A percentile compares a stretch with the other conserved stretches of the same genome.
Conservation (phyloP, 2,329 filamentous ascomycete genomes). For the Colletotrichum liaoningense region DNA sequence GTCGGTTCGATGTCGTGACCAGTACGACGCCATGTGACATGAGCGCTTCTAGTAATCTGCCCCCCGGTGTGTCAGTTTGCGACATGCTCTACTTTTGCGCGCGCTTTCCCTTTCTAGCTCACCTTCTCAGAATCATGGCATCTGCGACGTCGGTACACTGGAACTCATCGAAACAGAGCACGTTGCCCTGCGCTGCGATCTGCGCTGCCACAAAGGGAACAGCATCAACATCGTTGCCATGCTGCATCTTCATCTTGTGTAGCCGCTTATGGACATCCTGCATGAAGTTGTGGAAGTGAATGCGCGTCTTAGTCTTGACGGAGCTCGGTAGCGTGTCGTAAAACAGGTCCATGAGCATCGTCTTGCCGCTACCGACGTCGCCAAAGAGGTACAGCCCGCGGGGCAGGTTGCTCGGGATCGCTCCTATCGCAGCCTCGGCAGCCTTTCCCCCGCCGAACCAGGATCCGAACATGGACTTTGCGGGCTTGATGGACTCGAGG, state of each 20-base stretch:
- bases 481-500: constrained; percentile 73
- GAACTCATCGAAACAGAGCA: constrained; percentile 98
- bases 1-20: constrained; percentile 96
- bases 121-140: constrained; percentile 94
- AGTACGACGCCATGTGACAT: constrained; percentile 98
- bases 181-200: constrained; percentile 85
- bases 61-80: background rate
- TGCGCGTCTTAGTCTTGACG: constrained; percentile 86
- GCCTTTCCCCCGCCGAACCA: constrained; percentile 66
- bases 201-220: constrained; percentile 95
- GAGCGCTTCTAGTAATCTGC: constrained; percentile 82
- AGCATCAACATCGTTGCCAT: constrained; percentile 90
- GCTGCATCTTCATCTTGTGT: constrained; percentile 88
- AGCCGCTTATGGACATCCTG: constrained; percentile 93
- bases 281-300: constrained; percentile 99
- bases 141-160: constrained; percentile 98
- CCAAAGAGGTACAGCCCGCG: constrained; percentile 95
- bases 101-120: constrained; percentile 34
- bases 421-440: constrained; percentile 51
- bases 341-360: constrained; percentile 99
- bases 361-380: constrained; percentile 97
- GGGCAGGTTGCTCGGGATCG: constrained; percentile 80
- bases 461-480: constrained; percentile 66
- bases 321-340: constrained; percentile 89
- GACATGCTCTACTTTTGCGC: background rate